These are phyloP conservation scores for Cucurbita argyrosperma DNA, from an alignment of 306 rosid species.

Conservation along the genomic window DNA sequence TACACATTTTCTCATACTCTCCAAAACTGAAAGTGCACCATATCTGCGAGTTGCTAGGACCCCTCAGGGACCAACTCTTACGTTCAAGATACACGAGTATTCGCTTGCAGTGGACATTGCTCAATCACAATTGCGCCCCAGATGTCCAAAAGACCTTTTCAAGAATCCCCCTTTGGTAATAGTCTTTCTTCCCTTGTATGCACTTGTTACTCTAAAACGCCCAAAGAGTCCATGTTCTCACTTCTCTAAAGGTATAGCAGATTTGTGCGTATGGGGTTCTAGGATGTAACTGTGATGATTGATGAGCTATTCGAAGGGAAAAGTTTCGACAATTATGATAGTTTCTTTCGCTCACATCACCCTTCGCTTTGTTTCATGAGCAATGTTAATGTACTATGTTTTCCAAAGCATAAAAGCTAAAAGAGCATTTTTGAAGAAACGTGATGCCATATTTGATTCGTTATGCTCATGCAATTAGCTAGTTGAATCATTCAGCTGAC, in stretches of 20 bases:
- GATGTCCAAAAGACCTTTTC: constrained; percentile 88
- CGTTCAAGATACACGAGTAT: constrained; percentile 66
- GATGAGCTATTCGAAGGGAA: not conserved
- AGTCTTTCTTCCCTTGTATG: not conserved
- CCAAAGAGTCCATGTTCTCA: not conserved
- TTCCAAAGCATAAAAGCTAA: not conserved
- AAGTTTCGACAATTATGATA: not conserved
- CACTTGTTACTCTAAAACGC: not conserved
- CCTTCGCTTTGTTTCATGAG: not conserved
- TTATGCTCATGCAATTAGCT: not conserved
- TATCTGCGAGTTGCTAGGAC: constrained; percentile 82
- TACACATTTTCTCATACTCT: constrained; percentile 82
- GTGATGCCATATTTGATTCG: not conserved
- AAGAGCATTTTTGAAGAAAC: not conserved
- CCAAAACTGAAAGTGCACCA: constrained; percentile 63
- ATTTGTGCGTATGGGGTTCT: not conserved
- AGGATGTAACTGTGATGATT: not conserved
- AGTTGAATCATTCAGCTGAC: not conserved
- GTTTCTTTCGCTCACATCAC: not conserved
- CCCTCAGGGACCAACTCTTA: constrained; percentile 93
- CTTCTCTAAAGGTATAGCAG: no score
- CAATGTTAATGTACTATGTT: not conserved
- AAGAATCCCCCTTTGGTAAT: constrained; percentile 83
- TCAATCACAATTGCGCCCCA: constrained; percentile 63
- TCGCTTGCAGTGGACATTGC: constrained; percentile 68